Conservation (phyloP, 1,284 basidiomycete species). For the Porodaedalea pini region DNA sequence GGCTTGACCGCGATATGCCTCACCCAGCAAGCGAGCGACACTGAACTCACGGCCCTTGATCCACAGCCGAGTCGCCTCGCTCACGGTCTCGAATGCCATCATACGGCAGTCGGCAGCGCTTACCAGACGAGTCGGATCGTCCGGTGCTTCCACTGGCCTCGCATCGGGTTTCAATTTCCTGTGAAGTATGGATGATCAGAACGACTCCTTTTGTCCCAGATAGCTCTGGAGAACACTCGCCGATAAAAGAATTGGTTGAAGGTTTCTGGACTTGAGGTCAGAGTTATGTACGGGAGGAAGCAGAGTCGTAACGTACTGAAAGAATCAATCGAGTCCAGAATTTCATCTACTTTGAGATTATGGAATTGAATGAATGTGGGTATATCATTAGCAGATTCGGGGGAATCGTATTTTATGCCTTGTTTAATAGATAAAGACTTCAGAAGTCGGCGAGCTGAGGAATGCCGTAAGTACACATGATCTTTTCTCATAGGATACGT, state of each 20-base stretch:
- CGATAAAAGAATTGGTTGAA: slow-evolving; percentile 92
- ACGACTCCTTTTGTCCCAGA: slow-evolving; percentile 9
- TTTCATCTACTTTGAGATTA: slow-evolving; percentile 78
- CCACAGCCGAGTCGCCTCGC: slow-evolving; percentile 87
- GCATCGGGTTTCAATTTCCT: slow-evolving; percentile 85
- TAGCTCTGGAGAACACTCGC: slow-evolving; percentile 24
- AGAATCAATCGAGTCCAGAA: slow-evolving; percentile 75
- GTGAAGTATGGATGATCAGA: slow-evolving; percentile 28
- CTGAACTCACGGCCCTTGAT: slow-evolving; percentile 97
- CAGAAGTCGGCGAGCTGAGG: slow-evolving; percentile 69
- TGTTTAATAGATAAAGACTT: slow-evolving; percentile 93
- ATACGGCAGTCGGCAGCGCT: slow-evolving; percentile 92
- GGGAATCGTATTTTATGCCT: slow-evolving; percentile 88
- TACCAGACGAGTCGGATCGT: slow-evolving; percentile 76
- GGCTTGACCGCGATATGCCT: slow-evolving; percentile 64
- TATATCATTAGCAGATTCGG: slow-evolving; percentile 83
- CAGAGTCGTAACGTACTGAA: slow-evolving; percentile 58
- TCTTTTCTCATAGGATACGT: slow-evolving; percentile 24
- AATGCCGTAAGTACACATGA: slow-evolving; percentile 6
- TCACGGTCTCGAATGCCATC: slow-evolving; percentile 87
- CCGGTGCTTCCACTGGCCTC: slow-evolving; percentile 71
- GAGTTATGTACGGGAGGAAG: neutral
- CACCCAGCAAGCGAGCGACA: slow-evolving; percentile 76
- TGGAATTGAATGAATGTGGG: slow-evolving; percentile 89
- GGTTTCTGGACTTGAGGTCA: slow-evolving; percentile 50